Evolutionary conservation across 768 basidiomycete genomes (phyloP).

Genomic region (Rhodocollybia butyracea): DNA sequence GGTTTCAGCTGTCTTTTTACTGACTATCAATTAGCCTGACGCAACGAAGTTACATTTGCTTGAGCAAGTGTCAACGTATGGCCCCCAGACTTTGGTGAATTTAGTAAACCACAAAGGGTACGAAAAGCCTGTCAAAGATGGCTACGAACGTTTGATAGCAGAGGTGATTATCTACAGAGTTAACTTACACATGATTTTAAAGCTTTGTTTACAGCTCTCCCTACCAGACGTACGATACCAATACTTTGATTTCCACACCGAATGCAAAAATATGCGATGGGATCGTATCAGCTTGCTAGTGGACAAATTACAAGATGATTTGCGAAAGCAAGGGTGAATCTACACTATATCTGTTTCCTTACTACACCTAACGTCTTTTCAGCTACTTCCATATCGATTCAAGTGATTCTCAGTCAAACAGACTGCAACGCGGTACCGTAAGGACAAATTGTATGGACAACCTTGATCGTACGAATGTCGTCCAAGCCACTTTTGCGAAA

Average conservation of each 20-base stretch:
- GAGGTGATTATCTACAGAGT: conserved; percentile 38
- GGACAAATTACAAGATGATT: conserved; percentile 68
- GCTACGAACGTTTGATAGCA: conserved; percentile 76
- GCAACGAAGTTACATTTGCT: conserved; percentile 73
- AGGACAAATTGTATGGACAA: conserved; percentile 99
- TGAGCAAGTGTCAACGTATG: conserved; percentile 72
- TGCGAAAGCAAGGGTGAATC: conserved; percentile 64
- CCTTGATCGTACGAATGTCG: conserved; percentile 94
- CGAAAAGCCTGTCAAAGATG: conserved; percentile 93
- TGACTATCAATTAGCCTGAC: conserved; percentile 44
- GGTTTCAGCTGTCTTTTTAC: not conserved
- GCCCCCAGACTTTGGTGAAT: conserved; percentile 78
- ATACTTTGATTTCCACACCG: conserved; percentile 97
- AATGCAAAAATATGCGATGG: conserved; percentile 94
- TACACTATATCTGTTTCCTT: not conserved
- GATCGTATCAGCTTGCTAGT: conserved; percentile 85
- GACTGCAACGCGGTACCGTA: conserved; percentile 71
- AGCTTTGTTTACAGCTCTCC: conserved; percentile 43
- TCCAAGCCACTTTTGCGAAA: conserved; percentile 88
- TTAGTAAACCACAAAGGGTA: conserved; percentile 92
- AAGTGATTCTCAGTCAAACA: conserved; percentile 40
- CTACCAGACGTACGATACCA: conserved; percentile 75
- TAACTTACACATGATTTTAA: conserved; percentile 7
- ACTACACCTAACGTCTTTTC: not conserved
- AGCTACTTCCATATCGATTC: conserved; percentile 80